A percentile compares a stretch with the other conserved stretches of the same genome.
Conservation (phyloP, 2,329 filamentous ascomycete genomes). For the Fusarium succisae region DNA sequence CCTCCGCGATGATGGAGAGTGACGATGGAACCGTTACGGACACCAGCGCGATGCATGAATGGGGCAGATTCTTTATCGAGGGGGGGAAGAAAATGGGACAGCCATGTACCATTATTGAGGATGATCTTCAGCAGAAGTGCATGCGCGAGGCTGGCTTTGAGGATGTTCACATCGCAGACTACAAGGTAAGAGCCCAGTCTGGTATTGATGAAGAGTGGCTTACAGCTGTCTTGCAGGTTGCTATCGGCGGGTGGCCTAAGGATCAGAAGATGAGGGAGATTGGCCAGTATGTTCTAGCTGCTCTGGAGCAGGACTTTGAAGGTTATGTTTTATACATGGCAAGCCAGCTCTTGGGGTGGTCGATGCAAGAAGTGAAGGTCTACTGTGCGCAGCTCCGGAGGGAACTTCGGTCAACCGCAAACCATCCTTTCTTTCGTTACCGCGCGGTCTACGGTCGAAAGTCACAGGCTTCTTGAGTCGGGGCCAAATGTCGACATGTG, state of each 20-base stretch:
- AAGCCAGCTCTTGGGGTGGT: slow-evolving; percentile 1
- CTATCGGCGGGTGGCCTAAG: background rate
- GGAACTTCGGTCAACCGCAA: background rate
- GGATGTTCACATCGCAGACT: background rate
- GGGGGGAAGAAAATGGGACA: slow-evolving; percentile 33
- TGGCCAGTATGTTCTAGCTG: background rate
- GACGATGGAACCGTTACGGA: slow-evolving; percentile 43
- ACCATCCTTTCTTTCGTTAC: slow-evolving; percentile 6
- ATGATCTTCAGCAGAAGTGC: background rate
- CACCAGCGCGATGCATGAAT: slow-evolving; percentile 38
- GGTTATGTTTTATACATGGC: slow-evolving; percentile 4
- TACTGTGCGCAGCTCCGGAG: background rate
- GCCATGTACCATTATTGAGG: background rate
- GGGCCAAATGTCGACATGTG: accelerated
- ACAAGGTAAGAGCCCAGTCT: background rate
- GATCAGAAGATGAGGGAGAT: background rate
- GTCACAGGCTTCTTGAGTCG: background rate
- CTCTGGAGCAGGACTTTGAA: background rate
- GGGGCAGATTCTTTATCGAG: slow-evolving; percentile 39
- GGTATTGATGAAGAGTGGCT: background rate
- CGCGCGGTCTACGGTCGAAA: background rate
- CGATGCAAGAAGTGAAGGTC: background rate
- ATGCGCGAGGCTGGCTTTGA: slow-evolving; percentile 4
- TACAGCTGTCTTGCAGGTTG: background rate
- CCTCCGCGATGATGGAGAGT: slow-evolving; percentile 33